phyloP scores from a whole-genome alignment of 176 grass and related monocot species.

The Lolium multiflorum region DNA sequence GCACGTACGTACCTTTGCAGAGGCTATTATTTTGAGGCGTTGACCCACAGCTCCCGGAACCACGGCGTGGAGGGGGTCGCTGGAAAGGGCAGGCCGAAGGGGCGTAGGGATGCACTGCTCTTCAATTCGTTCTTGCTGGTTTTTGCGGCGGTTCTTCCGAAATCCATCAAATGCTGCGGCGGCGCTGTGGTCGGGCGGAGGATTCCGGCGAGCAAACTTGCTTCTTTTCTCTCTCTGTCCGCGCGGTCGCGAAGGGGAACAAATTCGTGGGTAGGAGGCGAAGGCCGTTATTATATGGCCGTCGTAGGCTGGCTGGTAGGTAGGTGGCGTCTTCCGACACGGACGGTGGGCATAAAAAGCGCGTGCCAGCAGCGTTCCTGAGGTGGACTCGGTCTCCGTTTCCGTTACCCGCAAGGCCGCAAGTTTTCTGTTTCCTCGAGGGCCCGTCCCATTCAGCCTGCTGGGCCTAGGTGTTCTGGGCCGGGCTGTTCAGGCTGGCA shows the following conservation, averaged over 20 bases:
- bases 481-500: background rate
- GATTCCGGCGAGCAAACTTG: constrained; percentile 35
- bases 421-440: background rate
- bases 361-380: background rate
- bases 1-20: constrained; percentile 14
- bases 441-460: background rate
- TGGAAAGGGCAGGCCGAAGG: constrained; percentile 47
- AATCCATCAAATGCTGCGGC: constrained; percentile 59
- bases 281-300: constrained; percentile 27
- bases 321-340: background rate
- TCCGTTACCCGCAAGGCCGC: background rate
- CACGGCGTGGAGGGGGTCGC: constrained; percentile 54
- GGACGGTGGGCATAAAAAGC: constrained; percentile 2
- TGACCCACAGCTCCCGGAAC: constrained; percentile 77
- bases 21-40: constrained; percentile 48
- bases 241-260: constrained; percentile 18
- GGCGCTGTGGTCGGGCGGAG: constrained; percentile 1
- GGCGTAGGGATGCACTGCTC: constrained; percentile 15
- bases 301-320: constrained; percentile 4
- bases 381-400: constrained; percentile 12
- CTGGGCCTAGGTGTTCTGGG: constrained; percentile 1
- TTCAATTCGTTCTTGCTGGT: constrained; percentile 35
- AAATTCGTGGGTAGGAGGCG: background rate
- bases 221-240: background rate
- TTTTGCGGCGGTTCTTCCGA: constrained; percentile 34